phyloP scores from a whole-genome alignment of 306 rosid genomes.

The Begonia loranthoides region DNA sequence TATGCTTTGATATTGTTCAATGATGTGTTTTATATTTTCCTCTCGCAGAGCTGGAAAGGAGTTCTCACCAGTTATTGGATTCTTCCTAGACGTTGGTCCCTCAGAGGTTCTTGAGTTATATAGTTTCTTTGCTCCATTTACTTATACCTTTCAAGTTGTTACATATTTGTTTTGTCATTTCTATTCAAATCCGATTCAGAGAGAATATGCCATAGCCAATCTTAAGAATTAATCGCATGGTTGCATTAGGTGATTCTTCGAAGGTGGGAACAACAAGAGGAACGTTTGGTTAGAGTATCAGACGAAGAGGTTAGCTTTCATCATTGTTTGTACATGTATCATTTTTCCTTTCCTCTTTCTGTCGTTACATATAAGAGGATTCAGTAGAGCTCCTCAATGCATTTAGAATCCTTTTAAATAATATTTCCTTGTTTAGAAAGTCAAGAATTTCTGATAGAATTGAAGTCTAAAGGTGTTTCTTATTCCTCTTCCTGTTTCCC shows the following conservation, averaged over 20 bases:
- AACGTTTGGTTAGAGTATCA: constrained; percentile 40
- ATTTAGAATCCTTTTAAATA: background rate
- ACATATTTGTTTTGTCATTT: background rate
- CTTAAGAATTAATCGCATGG: background rate
- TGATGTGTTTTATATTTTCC: background rate
- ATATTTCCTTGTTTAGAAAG: constrained; percentile 3
- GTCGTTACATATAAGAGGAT: background rate
- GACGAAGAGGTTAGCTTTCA: constrained; percentile 62
- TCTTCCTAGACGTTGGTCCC: constrained; percentile 41
- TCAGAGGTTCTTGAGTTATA: constrained; percentile 43
- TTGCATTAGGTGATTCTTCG: constrained; percentile 53
- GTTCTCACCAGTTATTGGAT: constrained; percentile 70
- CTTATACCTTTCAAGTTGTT: background rate
- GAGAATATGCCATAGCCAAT: no score
- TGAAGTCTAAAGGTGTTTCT: background rate
- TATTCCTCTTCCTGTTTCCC: constrained; percentile 2
- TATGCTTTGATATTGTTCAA: background rate
- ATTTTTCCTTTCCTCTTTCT: background rate
- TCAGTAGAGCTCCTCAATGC: background rate
- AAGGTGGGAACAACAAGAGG: constrained; percentile 65
- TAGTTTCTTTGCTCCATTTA: background rate
- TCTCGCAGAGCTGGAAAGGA: constrained; percentile 63
- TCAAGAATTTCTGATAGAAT: background rate
- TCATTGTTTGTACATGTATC: constrained; percentile 4
- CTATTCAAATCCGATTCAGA: no score